These are phyloP conservation scores for Elaeagnus macrophylla DNA, from an alignment of 306 rosid species.

Conservation along the genomic window DNA sequence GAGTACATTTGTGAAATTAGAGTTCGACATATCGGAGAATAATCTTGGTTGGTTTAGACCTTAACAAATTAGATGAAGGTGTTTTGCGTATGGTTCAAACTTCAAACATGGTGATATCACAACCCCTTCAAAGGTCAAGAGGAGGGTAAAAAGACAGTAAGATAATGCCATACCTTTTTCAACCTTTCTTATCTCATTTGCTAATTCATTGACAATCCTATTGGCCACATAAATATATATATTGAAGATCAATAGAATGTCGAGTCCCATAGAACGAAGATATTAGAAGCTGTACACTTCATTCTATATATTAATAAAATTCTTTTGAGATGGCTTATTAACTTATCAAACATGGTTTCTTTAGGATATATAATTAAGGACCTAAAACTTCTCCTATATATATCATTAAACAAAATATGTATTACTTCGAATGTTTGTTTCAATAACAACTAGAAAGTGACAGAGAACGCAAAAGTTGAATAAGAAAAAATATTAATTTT, in stretches of 20 bases:
- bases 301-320: too few species aligned
- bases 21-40: too few species aligned
- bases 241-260: background rate
- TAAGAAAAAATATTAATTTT: too few species aligned
- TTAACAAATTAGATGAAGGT: conserved; percentile 26
- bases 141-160: conserved; percentile 20
- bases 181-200: too few species aligned
- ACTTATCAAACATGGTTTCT: conserved; percentile 35
- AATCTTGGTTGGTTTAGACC: conserved; percentile 42
- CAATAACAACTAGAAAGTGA: too few species aligned
- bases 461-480: too few species aligned
- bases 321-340: background rate
- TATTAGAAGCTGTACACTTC: too few species aligned
- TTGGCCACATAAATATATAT: background rate
- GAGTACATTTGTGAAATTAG: too few species aligned
- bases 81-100: conserved; percentile 2
- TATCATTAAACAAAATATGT: too few species aligned
- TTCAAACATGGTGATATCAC: conserved; percentile 39
- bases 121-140: conserved; percentile 22
- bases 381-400: too few species aligned
- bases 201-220: background rate
- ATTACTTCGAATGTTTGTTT: too few species aligned
- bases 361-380: conserved; percentile 1
- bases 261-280: too few species aligned
- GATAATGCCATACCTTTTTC: conserved; percentile 17